Base-by-base conservation (phyloP, 306 rosid genomes). In the Vicia sativa region DNA sequence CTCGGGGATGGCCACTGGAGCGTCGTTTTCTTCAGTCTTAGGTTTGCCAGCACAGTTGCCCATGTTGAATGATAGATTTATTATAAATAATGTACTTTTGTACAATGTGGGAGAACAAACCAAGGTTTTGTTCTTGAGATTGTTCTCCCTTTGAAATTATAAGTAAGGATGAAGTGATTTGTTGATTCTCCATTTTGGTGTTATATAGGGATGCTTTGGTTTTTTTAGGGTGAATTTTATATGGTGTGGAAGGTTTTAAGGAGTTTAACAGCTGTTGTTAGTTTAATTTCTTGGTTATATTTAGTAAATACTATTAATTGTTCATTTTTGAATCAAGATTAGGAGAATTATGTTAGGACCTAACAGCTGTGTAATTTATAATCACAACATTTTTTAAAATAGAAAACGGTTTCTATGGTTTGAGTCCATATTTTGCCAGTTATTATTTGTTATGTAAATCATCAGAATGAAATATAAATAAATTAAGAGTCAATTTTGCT, bases 41-140 rank as follows among this genome's bases (percentile, higher is more conserved):
- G 84, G 75, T 18, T 11, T 35, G 56, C 84, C 35, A 15, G 48
- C 81, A 67, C 84, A 80, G 31, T 76, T 72, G 9, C 84, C 84
- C 84, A 80, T 80, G 10, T 67, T 73, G 2, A 34, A 58, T 18
- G 31, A 38, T 14, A 12, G 6, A 2, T 52, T 52, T 29, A 26
- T 8, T 25, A 25, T 25, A 11, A 23, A 3, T 15, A 41, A 31
- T 11, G n/a, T n/a, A 67, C 13, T 3, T 42, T 10, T 11, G 12
- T 25, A 10, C 9, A 13, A 45, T 8, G 39, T 55, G 41, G 60
- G 74, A 72, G 74, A 73, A 67, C 38, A 11, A 72, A 60, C 4
- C 69, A 70, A 76, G 25, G 18, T 0, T 1, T 0, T 50, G 14
- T 25, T 64, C 77, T 75, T 70, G 61, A 44, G 61, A 44, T 61